phyloP scores from a whole-genome alignment of 352 stramenopile species.

The Phytopythium sindhum region DNA sequence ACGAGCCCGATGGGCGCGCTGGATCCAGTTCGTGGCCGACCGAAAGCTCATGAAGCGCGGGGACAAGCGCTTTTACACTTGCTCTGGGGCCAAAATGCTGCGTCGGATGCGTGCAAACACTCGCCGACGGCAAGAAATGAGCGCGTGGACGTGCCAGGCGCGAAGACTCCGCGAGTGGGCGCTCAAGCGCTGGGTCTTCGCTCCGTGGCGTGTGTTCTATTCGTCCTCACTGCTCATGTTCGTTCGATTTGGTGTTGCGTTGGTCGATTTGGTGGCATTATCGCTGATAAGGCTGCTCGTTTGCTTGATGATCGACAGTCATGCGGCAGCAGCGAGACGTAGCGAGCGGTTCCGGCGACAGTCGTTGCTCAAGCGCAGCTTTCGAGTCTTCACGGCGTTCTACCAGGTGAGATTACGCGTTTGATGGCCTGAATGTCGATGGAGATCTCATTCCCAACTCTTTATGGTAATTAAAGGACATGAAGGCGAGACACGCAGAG shows the following conservation, averaged over 20 bases:
- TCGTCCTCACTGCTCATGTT: slow-evolving; percentile 47
- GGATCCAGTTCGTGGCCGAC: slow-evolving; percentile 40
- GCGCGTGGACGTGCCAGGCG: slow-evolving; percentile 14
- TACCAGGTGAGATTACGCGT: slow-evolving; percentile 19
- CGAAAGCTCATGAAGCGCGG: slow-evolving; percentile 25
- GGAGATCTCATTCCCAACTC: background rate
- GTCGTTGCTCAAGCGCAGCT: slow-evolving; percentile 9
- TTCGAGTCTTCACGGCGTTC: slow-evolving; percentile 19
- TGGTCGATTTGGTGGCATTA: background rate
- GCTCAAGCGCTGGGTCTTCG: slow-evolving; percentile 30
- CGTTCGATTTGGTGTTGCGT: background rate
- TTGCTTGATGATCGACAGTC: slow-evolving; percentile 14
- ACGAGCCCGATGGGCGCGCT: slow-evolving; percentile 33
- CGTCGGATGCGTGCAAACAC: slow-evolving; percentile 18
- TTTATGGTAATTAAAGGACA: slow-evolving; percentile 15
- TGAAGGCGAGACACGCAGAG: slow-evolving; percentile 18
- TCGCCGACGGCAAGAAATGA: slow-evolving; percentile 22
- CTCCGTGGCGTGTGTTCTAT: slow-evolving; percentile 36
- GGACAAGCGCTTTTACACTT: slow-evolving; percentile 23
- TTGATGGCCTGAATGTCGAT: background rate
- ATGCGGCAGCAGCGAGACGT: slow-evolving; percentile 34
- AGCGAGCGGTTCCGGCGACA: slow-evolving; percentile 20
- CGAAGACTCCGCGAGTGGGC: slow-evolving; percentile 13
- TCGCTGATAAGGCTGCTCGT: background rate
- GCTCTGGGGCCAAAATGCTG: slow-evolving; percentile 23